Evolutionary conservation across 2,329 filamentous ascomycete species (phyloP), one percentile per base, ranked within the genome.

Genomic region (Sporothrix inflata): DNA sequence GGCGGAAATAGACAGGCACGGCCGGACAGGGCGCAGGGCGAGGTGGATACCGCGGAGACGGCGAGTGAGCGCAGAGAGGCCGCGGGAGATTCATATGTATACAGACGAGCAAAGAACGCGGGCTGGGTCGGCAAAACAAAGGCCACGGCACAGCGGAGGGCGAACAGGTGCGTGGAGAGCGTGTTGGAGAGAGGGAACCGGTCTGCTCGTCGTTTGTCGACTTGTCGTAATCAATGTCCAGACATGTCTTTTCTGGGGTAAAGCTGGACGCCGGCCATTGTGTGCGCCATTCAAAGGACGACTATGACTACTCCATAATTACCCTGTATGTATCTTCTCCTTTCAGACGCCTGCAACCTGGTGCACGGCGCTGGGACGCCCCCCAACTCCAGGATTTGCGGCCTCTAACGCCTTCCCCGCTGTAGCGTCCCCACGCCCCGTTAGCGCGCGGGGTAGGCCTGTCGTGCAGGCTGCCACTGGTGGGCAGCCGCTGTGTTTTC

Each of bases 1-100:
- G 21, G 21, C 53, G 24, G 53, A 55, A 55, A 21, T 12, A 12
- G 49, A 24, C 8, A 53, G 49, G 49, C 7, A 30, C 24, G 14
- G 12, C 24, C 51, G 12, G 51, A 21, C 51, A 24, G 21, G 51
- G 27, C 7, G 12, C 4, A 51, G 45, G 47, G 16, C 53, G 27
- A 2, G 16, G 53, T 55, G 53, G 53, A 55, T 24, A 7, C 24
- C 53, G 24, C 53, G 53, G 24, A 30, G 53, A 55, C 53, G 53
- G 53, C 4, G 16, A 24, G 53, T 16, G 24, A 9, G 24, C 24
- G 53, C 24, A 30, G 24, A 14, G 53, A 30, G 53, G 53, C 53
- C 11, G 53, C 53, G 53, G 53, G 11, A 55, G 21, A 55, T 11
- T 55, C 53, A 55, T 55, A 55, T 55, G 53, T 55, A 55, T 55